Percentiles rank a stretch among this genome's conserved stretches.
Evolutionary conservation across 192 early-diverging fungal species (phyloP).

Genomic region (Backusella australiensis): DNA sequence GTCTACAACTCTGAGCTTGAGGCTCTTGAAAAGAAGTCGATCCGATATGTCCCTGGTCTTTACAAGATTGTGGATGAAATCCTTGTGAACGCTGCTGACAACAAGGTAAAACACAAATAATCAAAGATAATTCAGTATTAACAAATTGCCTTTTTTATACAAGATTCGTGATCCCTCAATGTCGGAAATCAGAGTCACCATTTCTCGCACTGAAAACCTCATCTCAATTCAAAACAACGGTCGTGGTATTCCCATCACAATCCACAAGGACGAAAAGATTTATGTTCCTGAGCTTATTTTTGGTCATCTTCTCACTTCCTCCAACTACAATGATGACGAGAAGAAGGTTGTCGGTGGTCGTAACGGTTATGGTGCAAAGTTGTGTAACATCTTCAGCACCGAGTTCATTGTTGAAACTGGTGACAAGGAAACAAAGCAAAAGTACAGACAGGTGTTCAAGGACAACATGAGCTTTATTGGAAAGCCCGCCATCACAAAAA

Average conservation of each 20-base stretch:
- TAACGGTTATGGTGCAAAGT: slow-evolving; percentile 93
- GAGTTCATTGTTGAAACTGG: slow-evolving; percentile 94
- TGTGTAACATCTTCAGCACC: slow-evolving; percentile 95
- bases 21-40: slow-evolving; percentile 60
- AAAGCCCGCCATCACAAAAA: slow-evolving; percentile 70
- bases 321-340: slow-evolving; percentile 95
- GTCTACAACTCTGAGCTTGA: slow-evolving; percentile 69
- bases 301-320: slow-evolving; percentile 93
- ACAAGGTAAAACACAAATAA: slow-evolving; percentile 57
- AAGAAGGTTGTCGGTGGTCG: slow-evolving; percentile 95
- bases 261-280: slow-evolving; percentile 84
- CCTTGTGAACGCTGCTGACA: slow-evolving; percentile 94
- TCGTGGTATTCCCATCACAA: slow-evolving; percentile 90
- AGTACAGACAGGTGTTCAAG: slow-evolving; percentile 82
- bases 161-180: slow-evolving; percentile 84
- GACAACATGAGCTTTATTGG: slow-evolving; percentile 88
- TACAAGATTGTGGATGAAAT: slow-evolving; percentile 99
- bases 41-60: slow-evolving; percentile 83
- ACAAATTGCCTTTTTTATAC: background rate
- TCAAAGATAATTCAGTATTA: background rate
- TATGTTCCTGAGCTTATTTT: slow-evolving; percentile 98
- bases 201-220: slow-evolving; percentile 70
- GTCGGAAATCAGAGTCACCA: slow-evolving; percentile 85
- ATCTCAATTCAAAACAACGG: slow-evolving; percentile 96
- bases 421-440: slow-evolving; percentile 64